A percentile compares a stretch with the other conserved stretches of the same genome.
Evolutionary conservation across 345 rosid species (phyloP).

Genomic region (Raphanus sativus): DNA sequence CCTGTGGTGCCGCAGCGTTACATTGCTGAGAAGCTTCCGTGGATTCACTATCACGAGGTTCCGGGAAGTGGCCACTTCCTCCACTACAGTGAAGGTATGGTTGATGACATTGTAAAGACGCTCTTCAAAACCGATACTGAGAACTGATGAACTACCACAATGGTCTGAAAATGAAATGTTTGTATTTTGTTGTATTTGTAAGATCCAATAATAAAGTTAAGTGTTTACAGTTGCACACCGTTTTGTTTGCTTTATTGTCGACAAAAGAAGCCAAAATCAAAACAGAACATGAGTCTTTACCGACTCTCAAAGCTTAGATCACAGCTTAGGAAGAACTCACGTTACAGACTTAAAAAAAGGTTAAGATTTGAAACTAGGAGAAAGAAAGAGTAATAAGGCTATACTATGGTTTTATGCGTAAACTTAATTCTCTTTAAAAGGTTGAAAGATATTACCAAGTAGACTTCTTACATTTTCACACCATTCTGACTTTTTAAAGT

Average conservation of each 20-base stretch:
- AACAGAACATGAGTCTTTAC: not conserved
- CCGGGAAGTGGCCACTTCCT: conserved; percentile 53
- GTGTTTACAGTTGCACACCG: not conserved
- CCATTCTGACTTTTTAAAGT: not conserved
- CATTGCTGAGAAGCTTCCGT: conserved; percentile 58
- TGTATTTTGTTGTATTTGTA: too few relatives aligned
- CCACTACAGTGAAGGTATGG: conserved; percentile 28
- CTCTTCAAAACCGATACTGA: conserved; percentile 35
- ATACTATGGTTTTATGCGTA: too few relatives aligned
- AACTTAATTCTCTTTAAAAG: too few relatives aligned
- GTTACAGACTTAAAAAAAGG: too few relatives aligned
- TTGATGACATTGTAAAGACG: conserved; percentile 52
- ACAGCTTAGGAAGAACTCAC: too few relatives aligned
- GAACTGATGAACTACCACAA: not conserved
- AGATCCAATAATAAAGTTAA: too few relatives aligned
- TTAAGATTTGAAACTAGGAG: too few relatives aligned
- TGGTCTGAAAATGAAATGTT: not conserved
- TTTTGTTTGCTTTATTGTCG: not conserved
- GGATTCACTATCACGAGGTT: conserved; percentile 73
- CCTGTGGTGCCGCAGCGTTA: conserved; percentile 49
- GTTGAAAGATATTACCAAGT: not conserved
- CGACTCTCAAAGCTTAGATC: not conserved
- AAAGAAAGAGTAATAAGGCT: too few relatives aligned
- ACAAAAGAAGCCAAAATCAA: conserved; percentile 1
- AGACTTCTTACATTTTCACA: not conserved